Percentiles rank a stretch among this genome's conserved stretches.
These are phyloP conservation scores for Vitis rotundifolia DNA, from an alignment of 164 flowering plant species.

Conservation along the genomic window DNA sequence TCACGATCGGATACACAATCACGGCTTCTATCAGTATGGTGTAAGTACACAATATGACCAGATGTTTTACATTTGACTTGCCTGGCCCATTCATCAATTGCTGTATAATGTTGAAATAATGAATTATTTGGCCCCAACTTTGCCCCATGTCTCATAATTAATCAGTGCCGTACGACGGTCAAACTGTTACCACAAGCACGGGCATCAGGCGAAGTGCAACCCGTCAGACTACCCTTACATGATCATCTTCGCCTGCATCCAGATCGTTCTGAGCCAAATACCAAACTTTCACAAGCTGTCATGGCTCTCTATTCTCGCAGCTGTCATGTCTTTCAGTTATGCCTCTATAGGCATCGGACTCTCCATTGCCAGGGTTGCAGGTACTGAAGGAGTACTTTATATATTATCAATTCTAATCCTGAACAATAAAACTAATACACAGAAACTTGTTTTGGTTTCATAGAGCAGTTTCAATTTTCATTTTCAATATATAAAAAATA, in stretches of 20 bases:
- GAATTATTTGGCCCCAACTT: not conserved
- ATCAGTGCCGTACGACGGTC: conserved; percentile 66
- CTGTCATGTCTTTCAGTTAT: conserved; percentile 69
- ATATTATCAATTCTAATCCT: no score
- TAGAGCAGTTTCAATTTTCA: no score
- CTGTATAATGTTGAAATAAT: not conserved
- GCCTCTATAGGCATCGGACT: conserved; percentile 62
- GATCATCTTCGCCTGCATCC: conserved; percentile 53
- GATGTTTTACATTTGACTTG: not conserved
- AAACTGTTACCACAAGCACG: conserved; percentile 62
- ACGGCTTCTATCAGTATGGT: conserved; percentile 97
- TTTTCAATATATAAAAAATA: no score
- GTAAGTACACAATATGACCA: conserved; percentile 45
- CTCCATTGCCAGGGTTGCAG: conserved; percentile 55
- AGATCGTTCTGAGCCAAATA: conserved; percentile 62
- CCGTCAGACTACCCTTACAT: conserved; percentile 50
- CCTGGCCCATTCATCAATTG: no score
- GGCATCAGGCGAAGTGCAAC: conserved; percentile 41
- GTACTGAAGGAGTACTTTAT: conserved; percentile 20
- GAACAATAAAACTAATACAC: no score
- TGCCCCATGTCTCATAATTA: not conserved
- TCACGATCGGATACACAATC: conserved; percentile 90
- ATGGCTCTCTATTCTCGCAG: conserved; percentile 66
- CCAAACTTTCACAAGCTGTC: conserved; percentile 65
- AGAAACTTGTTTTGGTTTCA: no score